A percentile compares a stretch with the other conserved stretches of the same genome.
Conservation (phyloP, 1,139 yeast species). For the Debaryomyces subglobosus region DNA sequence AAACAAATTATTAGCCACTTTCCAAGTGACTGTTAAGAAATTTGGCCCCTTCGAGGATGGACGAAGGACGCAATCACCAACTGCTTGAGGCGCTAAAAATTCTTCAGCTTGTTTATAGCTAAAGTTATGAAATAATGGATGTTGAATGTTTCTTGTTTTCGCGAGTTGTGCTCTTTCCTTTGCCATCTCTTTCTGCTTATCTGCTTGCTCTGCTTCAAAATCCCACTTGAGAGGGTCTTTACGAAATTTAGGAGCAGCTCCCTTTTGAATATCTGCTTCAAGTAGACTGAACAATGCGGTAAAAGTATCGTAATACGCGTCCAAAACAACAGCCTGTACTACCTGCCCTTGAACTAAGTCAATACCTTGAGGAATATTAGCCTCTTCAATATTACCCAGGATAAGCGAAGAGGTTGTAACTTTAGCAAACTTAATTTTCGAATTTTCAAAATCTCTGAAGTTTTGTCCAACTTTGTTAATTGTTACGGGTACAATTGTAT, state of each 20-base stretch:
- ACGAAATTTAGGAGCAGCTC: conserved; percentile 51
- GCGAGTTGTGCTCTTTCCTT: conserved; percentile 60
- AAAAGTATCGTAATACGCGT: conserved; percentile 71
- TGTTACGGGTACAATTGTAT: conserved; percentile 78
- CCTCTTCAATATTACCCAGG: conserved; percentile 70
- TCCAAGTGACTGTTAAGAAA: conserved; percentile 94
- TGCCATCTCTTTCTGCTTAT: conserved; percentile 58
- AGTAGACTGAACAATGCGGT: conserved; percentile 73
- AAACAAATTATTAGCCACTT: conserved; percentile 85
- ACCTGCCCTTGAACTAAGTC: conserved; percentile 71
- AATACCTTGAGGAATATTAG: conserved; percentile 59
- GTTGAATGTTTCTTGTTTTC: conserved; percentile 77
- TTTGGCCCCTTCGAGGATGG: conserved; percentile 91
- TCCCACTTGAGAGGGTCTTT: conserved; percentile 81
- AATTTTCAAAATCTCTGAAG: conserved; percentile 36
- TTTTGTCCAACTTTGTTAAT: conserved; percentile 58
- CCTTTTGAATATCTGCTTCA: conserved; percentile 65
- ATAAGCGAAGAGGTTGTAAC: conserved; percentile 78
- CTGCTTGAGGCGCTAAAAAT: conserved; percentile 80
- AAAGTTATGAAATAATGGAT: conserved; percentile 86
- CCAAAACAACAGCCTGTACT: conserved; percentile 76
- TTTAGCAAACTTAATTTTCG: conserved; percentile 46
- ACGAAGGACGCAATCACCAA: conserved; percentile 92
- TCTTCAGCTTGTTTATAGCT: conserved; percentile 90
- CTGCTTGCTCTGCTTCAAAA: conserved; percentile 71